Percentiles rank a stretch among this genome's conserved stretches.
Conservation (phyloP, 345 rosid genomes). For the Pistacia integerrima region DNA sequence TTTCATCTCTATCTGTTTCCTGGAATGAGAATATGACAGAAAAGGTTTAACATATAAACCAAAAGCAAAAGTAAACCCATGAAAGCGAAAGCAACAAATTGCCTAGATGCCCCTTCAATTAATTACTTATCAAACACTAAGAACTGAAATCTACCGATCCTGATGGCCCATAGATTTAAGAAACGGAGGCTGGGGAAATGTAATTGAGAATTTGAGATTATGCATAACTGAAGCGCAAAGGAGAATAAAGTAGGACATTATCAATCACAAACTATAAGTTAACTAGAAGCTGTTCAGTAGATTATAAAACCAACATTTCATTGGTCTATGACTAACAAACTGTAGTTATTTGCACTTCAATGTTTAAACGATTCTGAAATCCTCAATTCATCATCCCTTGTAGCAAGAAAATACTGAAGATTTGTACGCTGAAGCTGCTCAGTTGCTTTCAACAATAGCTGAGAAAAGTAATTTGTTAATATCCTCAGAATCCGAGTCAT, state of each 20-base stretch:
- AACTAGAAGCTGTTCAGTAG: not conserved
- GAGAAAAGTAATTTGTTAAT: conserved; percentile 79
- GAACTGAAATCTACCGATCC: not conserved
- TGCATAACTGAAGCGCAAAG: not conserved
- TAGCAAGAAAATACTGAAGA: not conserved
- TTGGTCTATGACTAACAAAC: not conserved
- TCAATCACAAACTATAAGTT: not conserved
- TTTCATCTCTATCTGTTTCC: not conserved
- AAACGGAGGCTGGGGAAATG: not conserved
- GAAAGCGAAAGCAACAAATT: too few species aligned
- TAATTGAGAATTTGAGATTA: too few species aligned
- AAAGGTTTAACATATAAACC: not conserved
- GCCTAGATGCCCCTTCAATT: too few species aligned
- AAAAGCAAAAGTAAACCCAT: not conserved
- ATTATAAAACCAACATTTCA: not conserved
- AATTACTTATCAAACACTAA: not conserved
- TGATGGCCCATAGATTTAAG: not conserved
- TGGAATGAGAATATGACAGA: not conserved
- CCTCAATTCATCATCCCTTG: not conserved
- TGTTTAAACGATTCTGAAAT: not conserved
- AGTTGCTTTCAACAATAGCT: conserved; percentile 59
- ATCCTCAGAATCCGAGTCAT: conserved; percentile 57
- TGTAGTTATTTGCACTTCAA: not conserved
- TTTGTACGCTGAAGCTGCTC: conserved; percentile 4
- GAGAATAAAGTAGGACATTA: too few species aligned